Percentiles rank a stretch among this genome's conserved stretches.
phyloP scores from a whole-genome alignment of 352 stramenopile genomes.

The Globisporangium irregulare region DNA sequence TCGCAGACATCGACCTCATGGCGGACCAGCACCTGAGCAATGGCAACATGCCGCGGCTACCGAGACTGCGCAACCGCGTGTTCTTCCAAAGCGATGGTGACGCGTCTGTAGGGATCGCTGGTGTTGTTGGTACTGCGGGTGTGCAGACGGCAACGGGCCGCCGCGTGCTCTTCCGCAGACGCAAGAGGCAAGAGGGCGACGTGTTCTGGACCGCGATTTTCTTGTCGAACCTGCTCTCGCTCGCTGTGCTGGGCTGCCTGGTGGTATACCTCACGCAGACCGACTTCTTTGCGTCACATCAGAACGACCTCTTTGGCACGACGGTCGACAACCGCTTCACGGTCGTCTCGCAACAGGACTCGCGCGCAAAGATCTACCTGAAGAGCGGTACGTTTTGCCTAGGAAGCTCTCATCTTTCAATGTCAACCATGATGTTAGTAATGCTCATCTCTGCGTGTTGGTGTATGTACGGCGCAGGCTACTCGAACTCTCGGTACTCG shows the following conservation, averaged over 20 bases:
- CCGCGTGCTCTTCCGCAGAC: slow-evolving; percentile 61
- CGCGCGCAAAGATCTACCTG: slow-evolving; percentile 64
- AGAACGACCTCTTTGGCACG: slow-evolving; percentile 76
- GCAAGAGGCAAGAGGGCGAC: slow-evolving; percentile 40
- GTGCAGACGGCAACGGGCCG: slow-evolving; percentile 19
- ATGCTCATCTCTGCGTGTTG: background rate
- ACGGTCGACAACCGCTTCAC: slow-evolving; percentile 83
- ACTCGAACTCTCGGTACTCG: slow-evolving; percentile 68
- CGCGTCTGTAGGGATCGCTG: slow-evolving; percentile 18
- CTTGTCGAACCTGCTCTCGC: slow-evolving; percentile 63
- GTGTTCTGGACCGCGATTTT: slow-evolving; percentile 77
- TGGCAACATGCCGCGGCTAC: slow-evolving; percentile 28
- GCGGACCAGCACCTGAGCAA: slow-evolving; percentile 11
- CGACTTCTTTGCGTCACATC: slow-evolving; percentile 80
- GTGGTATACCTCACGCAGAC: slow-evolving; percentile 73
- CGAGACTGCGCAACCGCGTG: slow-evolving; percentile 34
- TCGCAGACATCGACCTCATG: slow-evolving; percentile 28
- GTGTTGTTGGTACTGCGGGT: background rate
- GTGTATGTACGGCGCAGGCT: slow-evolving; percentile 27
- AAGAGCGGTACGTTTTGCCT: slow-evolving; percentile 55
- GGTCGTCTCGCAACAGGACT: slow-evolving; percentile 63
- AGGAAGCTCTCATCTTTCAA: background rate
- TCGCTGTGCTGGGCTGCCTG: slow-evolving; percentile 55
- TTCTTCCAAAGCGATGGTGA: slow-evolving; percentile 54
- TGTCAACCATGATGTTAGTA: background rate